Conservation (phyloP, 2,329 filamentous ascomycete genomes). For the Amauroascus niger region DNA sequence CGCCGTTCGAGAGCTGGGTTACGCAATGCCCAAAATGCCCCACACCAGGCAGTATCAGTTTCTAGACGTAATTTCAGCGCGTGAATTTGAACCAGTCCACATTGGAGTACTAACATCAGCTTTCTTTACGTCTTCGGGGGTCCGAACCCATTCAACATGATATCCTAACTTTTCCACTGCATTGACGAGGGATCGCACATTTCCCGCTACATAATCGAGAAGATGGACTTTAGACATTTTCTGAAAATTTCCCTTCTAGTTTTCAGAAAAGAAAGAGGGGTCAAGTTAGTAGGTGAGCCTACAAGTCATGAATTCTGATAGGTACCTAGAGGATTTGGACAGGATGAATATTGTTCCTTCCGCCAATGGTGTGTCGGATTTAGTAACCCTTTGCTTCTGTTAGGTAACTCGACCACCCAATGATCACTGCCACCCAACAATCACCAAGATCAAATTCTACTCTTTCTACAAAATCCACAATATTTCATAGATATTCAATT, state of each 20-base stretch:
- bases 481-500: no score
- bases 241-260: neutral
- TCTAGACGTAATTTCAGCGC: constrained; percentile 36
- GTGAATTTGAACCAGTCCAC: neutral
- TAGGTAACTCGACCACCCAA: no score
- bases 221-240: constrained; percentile 42
- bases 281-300: no score
- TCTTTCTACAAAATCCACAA: no score
- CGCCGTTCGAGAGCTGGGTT: constrained; percentile 67
- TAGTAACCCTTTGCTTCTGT: no score
- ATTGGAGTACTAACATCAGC: constrained; percentile 62
- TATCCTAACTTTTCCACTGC: constrained; percentile 95
- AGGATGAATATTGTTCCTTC: no score
- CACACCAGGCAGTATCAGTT: constrained; percentile 89
- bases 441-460: no score
- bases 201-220: constrained; percentile 86
- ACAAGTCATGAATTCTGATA: no score
- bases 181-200: constrained; percentile 91
- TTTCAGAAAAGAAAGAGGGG: no score
- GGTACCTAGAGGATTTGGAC: no score
- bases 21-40: constrained; percentile 97
- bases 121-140: constrained; percentile 70
- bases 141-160: constrained; percentile 81
- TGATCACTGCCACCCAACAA: no score
- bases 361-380: no score